Evolutionary conservation across 331 rosid species (phyloP).

Genomic region (Spiraea crenata): DNA sequence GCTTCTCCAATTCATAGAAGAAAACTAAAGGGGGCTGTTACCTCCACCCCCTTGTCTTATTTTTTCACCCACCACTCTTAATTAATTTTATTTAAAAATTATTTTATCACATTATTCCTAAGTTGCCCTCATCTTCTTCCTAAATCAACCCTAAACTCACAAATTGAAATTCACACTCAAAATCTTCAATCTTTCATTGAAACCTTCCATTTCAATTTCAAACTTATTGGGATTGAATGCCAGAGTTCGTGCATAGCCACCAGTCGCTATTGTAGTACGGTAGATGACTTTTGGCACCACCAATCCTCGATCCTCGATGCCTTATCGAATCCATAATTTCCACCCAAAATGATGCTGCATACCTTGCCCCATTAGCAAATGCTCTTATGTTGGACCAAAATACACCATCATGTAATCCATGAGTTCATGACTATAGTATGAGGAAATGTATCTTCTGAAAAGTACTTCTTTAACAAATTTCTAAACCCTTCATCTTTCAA

Average conservation of each 20-base stretch:
- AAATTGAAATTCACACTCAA: no score
- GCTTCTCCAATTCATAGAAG: no score
- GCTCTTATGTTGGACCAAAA: constrained; percentile 61
- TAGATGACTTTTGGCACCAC: constrained; percentile 58
- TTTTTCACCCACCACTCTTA: no score
- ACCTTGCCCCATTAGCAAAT: constrained; percentile 58
- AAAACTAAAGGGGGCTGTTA: no score
- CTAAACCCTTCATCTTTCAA: constrained; percentile 67
- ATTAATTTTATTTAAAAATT: no score
- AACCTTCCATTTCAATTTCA: no score
- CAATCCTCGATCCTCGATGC: constrained; percentile 63
- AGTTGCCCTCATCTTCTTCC: no score
- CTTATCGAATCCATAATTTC: constrained; percentile 48
- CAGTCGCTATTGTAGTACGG: constrained; percentile 79
- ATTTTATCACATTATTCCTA: no score
- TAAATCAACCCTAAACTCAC: no score
- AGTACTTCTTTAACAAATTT: constrained; percentile 54
- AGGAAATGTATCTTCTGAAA: constrained; percentile 64
- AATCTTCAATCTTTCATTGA: no score
- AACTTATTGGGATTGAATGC: constrained; percentile 78
- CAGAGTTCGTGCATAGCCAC: constrained; percentile 71
- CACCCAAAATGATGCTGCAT: constrained; percentile 81
- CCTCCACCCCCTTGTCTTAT: no score
- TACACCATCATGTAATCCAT: constrained; percentile 78
- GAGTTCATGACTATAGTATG: constrained; percentile 83